These are phyloP conservation scores for Teunomyces atbi DNA, from an alignment of 805 yeast species.

Conservation along the genomic window DNA sequence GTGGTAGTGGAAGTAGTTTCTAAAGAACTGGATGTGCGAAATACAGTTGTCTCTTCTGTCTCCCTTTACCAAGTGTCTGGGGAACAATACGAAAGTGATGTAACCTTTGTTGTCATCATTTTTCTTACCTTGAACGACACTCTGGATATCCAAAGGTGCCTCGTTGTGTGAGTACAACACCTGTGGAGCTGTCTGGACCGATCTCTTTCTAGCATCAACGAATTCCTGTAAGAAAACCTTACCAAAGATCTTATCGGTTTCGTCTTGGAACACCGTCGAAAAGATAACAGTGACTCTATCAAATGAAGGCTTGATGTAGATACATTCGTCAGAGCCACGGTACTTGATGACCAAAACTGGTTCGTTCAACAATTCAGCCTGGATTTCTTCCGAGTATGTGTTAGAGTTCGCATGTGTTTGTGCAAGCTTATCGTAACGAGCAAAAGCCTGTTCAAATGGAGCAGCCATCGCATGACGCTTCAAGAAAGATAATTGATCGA, in stretches of 20 bases:
- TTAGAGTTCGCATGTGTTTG: slow-evolving; percentile 41
- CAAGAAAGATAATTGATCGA: slow-evolving; percentile 66
- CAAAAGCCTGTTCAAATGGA: slow-evolving; percentile 86
- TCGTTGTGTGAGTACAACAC: slow-evolving; percentile 86
- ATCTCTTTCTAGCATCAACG: slow-evolving; percentile 92
- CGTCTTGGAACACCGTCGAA: slow-evolving; percentile 92
- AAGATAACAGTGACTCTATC: slow-evolving; percentile 97
- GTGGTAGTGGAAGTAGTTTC: slow-evolving; percentile 98
- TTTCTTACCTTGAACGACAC: slow-evolving; percentile 40
- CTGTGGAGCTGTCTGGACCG: slow-evolving; percentile 97
- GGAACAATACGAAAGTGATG: slow-evolving; percentile 73
- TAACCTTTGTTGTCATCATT: slow-evolving; percentile 49
- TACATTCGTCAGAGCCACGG: slow-evolving; percentile 84
- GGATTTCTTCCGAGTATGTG: slow-evolving; percentile 44
- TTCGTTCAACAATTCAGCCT: slow-evolving; percentile 46
- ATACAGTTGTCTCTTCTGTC: slow-evolving; percentile 82
- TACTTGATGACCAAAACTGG: slow-evolving; percentile 71
- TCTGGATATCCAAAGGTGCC: slow-evolving; percentile 78
- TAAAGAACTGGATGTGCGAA: slow-evolving; percentile 85
- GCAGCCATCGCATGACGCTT: slow-evolving; percentile 90
- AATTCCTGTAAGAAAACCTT: slow-evolving; percentile 90
- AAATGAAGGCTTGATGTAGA: slow-evolving; percentile 85
- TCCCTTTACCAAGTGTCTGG: slow-evolving; percentile 64
- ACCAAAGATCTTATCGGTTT: slow-evolving; percentile 89
- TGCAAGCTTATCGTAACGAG: slow-evolving; percentile 69